These are phyloP conservation scores for Aspergillus latus DNA, from an alignment of 2,329 filamentous ascomycete genomes.

Conservation along the genomic window DNA sequence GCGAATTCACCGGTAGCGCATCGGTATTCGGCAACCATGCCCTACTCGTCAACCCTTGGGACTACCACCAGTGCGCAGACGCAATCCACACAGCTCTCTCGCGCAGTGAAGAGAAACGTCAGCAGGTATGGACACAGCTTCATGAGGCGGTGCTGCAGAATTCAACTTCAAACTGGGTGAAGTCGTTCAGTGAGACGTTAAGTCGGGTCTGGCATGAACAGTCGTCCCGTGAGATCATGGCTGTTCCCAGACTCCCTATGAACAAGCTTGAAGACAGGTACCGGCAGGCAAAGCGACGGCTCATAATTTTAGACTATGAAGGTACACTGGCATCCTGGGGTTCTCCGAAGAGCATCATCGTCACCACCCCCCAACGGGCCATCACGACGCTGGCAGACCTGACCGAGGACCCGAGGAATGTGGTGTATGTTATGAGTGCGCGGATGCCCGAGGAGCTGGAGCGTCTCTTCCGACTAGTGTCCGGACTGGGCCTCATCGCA, in stretches of 20 bases:
- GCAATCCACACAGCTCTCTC: constrained; percentile 81
- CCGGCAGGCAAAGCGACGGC: constrained; percentile 61
- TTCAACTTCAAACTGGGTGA: constrained; percentile 83
- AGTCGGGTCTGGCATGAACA: constrained; percentile 80
- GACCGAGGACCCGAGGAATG: constrained; percentile 74
- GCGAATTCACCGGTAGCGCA: constrained; percentile 91
- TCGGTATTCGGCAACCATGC: constrained; percentile 79
- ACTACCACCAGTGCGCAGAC: constrained; percentile 83
- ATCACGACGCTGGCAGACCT: constrained; percentile 80
- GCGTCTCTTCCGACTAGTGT: constrained; percentile 77
- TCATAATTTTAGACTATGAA: constrained; percentile 93
- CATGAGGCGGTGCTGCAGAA: constrained; percentile 73
- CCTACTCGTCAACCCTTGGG: constrained; percentile 90
- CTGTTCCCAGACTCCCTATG: constrained; percentile 79
- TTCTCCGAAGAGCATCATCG: constrained; percentile 77
- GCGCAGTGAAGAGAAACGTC: constrained; percentile 74
- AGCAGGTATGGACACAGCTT: constrained; percentile 70
- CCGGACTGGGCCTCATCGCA: constrained; percentile 82
- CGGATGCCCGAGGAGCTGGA: constrained; percentile 86
- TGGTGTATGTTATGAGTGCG: constrained; percentile 91
- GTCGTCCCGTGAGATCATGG: constrained; percentile 77
- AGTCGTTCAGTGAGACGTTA: constrained; percentile 69
- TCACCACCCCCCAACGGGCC: constrained; percentile 82
- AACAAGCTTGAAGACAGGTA: constrained; percentile 66
- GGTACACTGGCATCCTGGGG: constrained; percentile 88